phyloP scores from a whole-genome alignment of 306 rosid species.

The Adenanthera pavonina region DNA sequence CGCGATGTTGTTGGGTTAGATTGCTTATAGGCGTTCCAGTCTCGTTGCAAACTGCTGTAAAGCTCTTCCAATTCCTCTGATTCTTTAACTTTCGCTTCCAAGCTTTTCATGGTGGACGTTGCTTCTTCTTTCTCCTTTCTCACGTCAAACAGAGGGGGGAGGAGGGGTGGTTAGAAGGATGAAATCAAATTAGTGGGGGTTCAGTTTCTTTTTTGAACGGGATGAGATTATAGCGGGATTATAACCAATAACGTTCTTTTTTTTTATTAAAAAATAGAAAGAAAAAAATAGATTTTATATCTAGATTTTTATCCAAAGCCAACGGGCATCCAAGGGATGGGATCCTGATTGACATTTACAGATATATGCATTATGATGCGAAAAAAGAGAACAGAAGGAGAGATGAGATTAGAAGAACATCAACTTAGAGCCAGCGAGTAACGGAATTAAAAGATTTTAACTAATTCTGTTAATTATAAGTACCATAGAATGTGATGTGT shows the following conservation, averaged over 20 bases:
- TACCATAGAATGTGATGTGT: no score
- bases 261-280: neutral
- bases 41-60: constrained; percentile 42
- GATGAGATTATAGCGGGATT: constrained; percentile 27
- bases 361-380: neutral
- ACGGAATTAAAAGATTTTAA: no score
- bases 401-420: no score
- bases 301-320: neutral
- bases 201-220: constrained; percentile 1
- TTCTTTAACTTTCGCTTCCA: constrained; percentile 16
- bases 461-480: no score
- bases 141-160: neutral
- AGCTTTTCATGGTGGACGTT: constrained; percentile 37
- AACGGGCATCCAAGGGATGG: neutral
- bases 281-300: neutral
- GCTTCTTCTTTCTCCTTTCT: neutral
- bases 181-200: constrained; percentile 1
- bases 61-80: constrained; percentile 27
- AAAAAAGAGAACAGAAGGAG: neutral
- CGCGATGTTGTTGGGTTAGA: constrained; percentile 39
- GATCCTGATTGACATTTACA: neutral
- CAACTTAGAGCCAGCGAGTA: no score
- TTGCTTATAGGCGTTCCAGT: constrained; percentile 53
- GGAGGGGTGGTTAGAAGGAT: neutral
- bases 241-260: neutral